These are phyloP conservation scores for Triangularia setosa DNA, from an alignment of 2,329 filamentous ascomycete genomes.

Conservation along the genomic window DNA sequence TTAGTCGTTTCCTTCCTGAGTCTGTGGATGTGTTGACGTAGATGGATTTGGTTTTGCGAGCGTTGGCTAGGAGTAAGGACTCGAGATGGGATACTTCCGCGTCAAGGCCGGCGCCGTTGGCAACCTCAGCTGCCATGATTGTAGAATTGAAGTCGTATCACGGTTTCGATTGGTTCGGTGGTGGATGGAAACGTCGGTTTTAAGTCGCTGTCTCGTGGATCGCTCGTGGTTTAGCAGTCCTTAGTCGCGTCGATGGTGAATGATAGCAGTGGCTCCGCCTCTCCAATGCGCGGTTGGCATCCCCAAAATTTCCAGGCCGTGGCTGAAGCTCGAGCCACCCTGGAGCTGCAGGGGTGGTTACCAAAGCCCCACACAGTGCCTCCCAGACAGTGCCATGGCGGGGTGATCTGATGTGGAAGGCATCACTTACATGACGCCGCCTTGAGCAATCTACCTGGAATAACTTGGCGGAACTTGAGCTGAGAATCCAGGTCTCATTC, in stretches of 20 bases:
- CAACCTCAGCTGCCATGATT: slow-evolving; percentile 31
- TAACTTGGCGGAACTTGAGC: background rate
- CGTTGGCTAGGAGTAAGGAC: slow-evolving; percentile 39
- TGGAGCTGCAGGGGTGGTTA: background rate
- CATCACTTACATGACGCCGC: slow-evolving; percentile 30
- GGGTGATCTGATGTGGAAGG: slow-evolving; percentile 22
- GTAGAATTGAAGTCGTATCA: background rate
- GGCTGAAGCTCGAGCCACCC: slow-evolving; percentile 22
- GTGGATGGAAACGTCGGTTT: background rate
- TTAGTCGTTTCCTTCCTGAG: slow-evolving; percentile 32
- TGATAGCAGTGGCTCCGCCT: slow-evolving; percentile 14
- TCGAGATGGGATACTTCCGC: slow-evolving; percentile 31
- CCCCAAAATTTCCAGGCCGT: slow-evolving; percentile 16
- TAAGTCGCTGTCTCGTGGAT: background rate
- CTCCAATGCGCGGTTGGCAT: background rate
- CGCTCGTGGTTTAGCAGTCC: background rate
- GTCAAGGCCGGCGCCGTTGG: slow-evolving; percentile 20
- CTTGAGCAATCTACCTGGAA: background rate
- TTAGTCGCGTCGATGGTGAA: slow-evolving; percentile 8
- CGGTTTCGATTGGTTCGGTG: background rate
- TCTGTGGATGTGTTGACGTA: slow-evolving; percentile 32
- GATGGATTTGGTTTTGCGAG: slow-evolving; percentile 38
- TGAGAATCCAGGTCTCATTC: background rate
- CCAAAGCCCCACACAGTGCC: background rate
- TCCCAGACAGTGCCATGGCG: background rate